phyloP scores from a whole-genome alignment of 2,329 filamentous ascomycete species.

The Madurella mycetomatis region DNA sequence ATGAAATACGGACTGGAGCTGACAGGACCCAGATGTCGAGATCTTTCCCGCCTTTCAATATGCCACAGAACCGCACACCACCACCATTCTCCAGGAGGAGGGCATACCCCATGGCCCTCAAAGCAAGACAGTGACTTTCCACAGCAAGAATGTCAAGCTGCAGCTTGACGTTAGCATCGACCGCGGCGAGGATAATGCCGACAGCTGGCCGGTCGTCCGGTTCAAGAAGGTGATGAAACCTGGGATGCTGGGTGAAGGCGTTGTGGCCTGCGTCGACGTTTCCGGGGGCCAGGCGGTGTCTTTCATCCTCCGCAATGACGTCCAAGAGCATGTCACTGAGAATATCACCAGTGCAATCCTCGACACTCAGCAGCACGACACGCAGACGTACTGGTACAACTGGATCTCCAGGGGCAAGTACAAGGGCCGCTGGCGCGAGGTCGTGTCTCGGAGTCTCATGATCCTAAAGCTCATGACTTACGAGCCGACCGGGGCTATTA shows the following conservation, averaged over 20 bases:
- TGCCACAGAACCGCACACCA: constrained; percentile 58
- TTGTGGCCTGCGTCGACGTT: constrained; percentile 56
- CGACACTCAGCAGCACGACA: constrained; percentile 62
- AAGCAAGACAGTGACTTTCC: constrained; percentile 61
- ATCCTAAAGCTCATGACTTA: constrained; percentile 73
- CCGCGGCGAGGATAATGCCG: constrained; percentile 45
- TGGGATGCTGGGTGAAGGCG: constrained; percentile 56
- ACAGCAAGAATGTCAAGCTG: constrained; percentile 53
- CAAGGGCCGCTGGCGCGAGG: constrained; percentile 67
- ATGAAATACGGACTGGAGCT: constrained; percentile 1
- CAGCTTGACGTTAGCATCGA: constrained; percentile 67
- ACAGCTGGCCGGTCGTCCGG: constrained; percentile 47
- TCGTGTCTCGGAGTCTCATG: constrained; percentile 66
- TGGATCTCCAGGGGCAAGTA: constrained; percentile 70
- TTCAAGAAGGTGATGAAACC: constrained; percentile 52
- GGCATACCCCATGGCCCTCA: constrained; percentile 36
- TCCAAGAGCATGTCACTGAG: constrained; percentile 52
- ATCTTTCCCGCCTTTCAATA: constrained; percentile 72
- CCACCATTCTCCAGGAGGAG: constrained; percentile 47
- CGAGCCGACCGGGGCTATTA: constrained; percentile 72
- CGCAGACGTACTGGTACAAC: constrained; percentile 66
- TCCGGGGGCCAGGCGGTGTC: constrained; percentile 65
- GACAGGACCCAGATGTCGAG: constrained; percentile 50
- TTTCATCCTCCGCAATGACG: constrained; percentile 62
- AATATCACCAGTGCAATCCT: constrained; percentile 56